Conservation (phyloP, 83 land plant species). For the Diphasiastrum complanatum region DNA sequence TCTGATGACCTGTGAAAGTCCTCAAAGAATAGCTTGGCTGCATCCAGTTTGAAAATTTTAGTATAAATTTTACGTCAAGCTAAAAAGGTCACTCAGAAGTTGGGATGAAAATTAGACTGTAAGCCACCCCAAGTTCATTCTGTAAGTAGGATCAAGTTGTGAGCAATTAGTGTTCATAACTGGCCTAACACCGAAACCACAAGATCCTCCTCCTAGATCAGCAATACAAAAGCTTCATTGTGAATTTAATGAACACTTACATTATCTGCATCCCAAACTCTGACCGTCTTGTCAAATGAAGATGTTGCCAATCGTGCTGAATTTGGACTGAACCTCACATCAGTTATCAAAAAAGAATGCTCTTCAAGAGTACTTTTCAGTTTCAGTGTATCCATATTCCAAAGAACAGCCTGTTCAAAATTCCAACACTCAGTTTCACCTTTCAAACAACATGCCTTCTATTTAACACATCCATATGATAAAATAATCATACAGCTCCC, state of each 20-base stretch:
- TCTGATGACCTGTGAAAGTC: slow-evolving; percentile 63
- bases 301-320: slow-evolving; percentile 91
- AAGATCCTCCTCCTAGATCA: neutral
- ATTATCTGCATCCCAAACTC: slow-evolving; percentile 97
- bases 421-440: neutral
- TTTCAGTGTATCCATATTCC: slow-evolving; percentile 77
- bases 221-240: neutral
- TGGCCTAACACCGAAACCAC: neutral
- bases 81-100: neutral
- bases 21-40: slow-evolving; percentile 79
- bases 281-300: slow-evolving; percentile 89
- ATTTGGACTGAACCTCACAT: slow-evolving; percentile 94
- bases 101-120: slow-evolving; percentile 7
- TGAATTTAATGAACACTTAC: slow-evolving; percentile 35
- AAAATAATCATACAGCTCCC: neutral
- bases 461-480: neutral
- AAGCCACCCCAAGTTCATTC: neutral
- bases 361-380: slow-evolving; percentile 81
- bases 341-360: slow-evolving; percentile 68
- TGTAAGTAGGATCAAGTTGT: neutral
- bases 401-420: slow-evolving; percentile 66
- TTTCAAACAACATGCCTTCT: neutral
- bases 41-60: slow-evolving; percentile 19
- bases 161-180: neutral
- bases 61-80: too few species aligned